phyloP scores from a whole-genome alignment of 2,329 filamentous ascomycete genomes.

The Pestalotiopsis sp. region DNA sequence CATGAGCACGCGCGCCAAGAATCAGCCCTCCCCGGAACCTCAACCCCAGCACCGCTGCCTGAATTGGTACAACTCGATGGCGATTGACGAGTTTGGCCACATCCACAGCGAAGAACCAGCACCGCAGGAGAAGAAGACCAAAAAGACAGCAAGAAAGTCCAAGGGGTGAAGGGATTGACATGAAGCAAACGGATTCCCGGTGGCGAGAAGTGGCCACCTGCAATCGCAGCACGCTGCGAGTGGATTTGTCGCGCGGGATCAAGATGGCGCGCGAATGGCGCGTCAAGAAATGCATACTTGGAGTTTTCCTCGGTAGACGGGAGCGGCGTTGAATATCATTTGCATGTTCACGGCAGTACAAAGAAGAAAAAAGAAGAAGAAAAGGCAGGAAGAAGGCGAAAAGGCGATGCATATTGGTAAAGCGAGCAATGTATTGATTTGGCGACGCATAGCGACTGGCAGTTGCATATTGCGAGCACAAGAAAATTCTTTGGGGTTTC shows the following conservation, averaged over 20 bases:
- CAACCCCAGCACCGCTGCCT: conserved; percentile 48
- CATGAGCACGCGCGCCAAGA: conserved; percentile 49
- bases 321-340: neutral
- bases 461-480: neutral
- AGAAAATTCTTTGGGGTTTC: neutral
- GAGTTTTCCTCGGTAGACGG: neutral
- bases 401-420: neutral
- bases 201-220: too few relatives aligned
- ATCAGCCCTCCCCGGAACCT: conserved; percentile 48
- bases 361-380: neutral
- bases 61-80: conserved; percentile 58
- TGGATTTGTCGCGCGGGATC: too few relatives aligned
- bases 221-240: too few relatives aligned
- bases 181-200: too few relatives aligned
- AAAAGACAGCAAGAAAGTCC: conserved; percentile 41
- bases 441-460: neutral
- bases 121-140: conserved; percentile 52
- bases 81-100: conserved; percentile 58
- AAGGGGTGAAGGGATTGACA: conserved; percentile 31
- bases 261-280: neutral
- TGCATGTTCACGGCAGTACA: neutral
- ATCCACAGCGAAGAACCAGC: conserved; percentile 58
- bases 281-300: neutral
- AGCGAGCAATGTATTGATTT: neutral
- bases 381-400: neutral